These are phyloP conservation scores for Dictyostelium capitatum DNA, from an alignment of 78 protist species.

Conservation along the genomic window DNA sequence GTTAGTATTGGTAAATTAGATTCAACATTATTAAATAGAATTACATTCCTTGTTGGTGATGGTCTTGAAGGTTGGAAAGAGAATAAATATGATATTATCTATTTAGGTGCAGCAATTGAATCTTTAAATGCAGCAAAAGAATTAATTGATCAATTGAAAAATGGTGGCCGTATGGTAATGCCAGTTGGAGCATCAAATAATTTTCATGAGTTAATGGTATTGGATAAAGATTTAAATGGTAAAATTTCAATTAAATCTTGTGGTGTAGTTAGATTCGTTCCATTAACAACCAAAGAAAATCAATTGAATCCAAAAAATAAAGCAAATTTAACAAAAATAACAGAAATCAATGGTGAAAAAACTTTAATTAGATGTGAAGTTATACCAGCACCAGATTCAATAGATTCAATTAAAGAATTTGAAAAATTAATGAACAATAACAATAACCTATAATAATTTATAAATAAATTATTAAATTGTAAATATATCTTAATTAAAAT, in stretches of 20 bases:
- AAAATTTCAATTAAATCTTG: conserved; percentile 30
- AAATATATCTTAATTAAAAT: too few relatives aligned
- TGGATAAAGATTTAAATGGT: conserved; percentile 77
- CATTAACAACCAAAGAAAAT: conserved; percentile 32
- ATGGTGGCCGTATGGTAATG: conserved; percentile 85
- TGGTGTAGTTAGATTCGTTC: conserved; percentile 83
- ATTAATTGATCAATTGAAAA: conserved; percentile 76
- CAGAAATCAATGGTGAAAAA: conserved; percentile 14
- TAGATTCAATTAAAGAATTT: not conserved
- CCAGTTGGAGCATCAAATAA: conserved; percentile 80
- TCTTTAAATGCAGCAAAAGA: conserved; percentile 76
- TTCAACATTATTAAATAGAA: not conserved
- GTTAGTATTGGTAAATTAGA: conserved; percentile 20
- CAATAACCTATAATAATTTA: too few relatives aligned
- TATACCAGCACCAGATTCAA: conserved; percentile 53
- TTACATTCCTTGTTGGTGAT: conserved; percentile 60
- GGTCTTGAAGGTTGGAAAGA: conserved; percentile 39
- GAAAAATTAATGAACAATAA: conserved; percentile 2
- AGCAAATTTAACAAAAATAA: conserved; percentile 23
- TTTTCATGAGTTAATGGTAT: conserved; percentile 69
- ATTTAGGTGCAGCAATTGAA: conserved; percentile 89
- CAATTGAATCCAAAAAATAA: not conserved
- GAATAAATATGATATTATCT: conserved; percentile 85
- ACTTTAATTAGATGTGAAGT: conserved; percentile 15
- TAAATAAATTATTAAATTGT: too few relatives aligned